Conservation (phyloP, 2,329 filamentous ascomycete genomes). For the Alternaria burnsii region DNA sequence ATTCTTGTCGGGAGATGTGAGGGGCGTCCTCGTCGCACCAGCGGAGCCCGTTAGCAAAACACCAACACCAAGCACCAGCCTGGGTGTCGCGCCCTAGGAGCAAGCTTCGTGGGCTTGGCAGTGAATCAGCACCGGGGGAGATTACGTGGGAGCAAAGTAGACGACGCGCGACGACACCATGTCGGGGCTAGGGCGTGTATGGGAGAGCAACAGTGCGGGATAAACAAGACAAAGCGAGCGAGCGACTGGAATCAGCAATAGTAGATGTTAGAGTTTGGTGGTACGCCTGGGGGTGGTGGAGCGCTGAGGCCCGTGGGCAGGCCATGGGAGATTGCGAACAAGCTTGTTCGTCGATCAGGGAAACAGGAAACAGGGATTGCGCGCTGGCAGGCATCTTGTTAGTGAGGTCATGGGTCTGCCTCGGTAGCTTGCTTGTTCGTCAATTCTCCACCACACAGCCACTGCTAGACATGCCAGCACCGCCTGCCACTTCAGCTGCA, state of each 20-base stretch:
- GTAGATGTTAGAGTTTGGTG: background rate
- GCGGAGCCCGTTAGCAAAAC: slow-evolving; percentile 13
- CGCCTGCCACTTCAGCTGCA: background rate
- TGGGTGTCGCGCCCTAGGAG: slow-evolving; percentile 25
- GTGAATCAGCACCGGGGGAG: slow-evolving; percentile 26
- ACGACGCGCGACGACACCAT: slow-evolving; percentile 36
- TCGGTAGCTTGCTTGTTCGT: background rate
- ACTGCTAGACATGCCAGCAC: background rate
- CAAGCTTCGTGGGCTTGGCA: slow-evolving; percentile 26
- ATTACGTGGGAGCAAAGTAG: slow-evolving; percentile 42
- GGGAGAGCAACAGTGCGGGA: slow-evolving; percentile 10
- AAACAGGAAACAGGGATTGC: slow-evolving; percentile 36
- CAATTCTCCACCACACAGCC: background rate
- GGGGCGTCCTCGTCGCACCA: slow-evolving; percentile 33
- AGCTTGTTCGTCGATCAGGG: slow-evolving; percentile 15
- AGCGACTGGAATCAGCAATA: background rate
- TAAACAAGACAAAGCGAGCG: background rate
- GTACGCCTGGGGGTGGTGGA: slow-evolving; percentile 12
- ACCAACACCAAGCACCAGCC: slow-evolving; percentile 17
- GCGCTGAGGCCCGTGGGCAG: slow-evolving; percentile 8
- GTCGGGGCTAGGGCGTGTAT: slow-evolving; percentile 15
- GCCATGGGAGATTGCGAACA: slow-evolving; percentile 19
- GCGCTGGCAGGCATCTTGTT: slow-evolving; percentile 2
- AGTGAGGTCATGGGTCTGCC: slow-evolving; percentile 11
- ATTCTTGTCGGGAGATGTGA: slow-evolving; percentile 33